Evolutionary conservation across 805 yeast species (phyloP).

Genomic region (Pichia deserticola): DNA sequence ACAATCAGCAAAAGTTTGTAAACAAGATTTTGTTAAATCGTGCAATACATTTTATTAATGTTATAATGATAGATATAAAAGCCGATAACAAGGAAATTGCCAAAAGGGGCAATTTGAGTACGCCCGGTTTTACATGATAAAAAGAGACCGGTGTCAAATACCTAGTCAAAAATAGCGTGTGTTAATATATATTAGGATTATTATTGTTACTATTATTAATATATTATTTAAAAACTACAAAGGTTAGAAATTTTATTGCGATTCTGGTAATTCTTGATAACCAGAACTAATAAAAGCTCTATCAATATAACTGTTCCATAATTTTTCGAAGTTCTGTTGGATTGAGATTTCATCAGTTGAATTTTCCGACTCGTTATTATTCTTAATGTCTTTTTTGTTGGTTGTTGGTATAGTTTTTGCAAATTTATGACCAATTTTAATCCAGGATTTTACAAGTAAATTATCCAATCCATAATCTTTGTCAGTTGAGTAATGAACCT

Average conservation of each 20-base stretch:
- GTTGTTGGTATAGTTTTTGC: conserved; percentile 33
- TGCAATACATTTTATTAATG: too few species aligned
- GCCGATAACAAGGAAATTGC: background rate
- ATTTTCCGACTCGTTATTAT: background rate
- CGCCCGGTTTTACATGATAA: background rate
- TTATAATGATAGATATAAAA: too few species aligned
- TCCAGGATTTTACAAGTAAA: conserved; percentile 56
- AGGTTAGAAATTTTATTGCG: background rate
- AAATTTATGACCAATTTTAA: conserved; percentile 46
- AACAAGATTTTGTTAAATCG: too few species aligned
- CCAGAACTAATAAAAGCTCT: conserved; percentile 60
- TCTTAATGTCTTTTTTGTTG: conserved; percentile 2
- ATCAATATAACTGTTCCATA: conserved; percentile 52
- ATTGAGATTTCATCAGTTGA: too few species aligned
- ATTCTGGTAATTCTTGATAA: conserved; percentile 39
- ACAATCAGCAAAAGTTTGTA: too few species aligned
- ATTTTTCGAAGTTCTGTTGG: conserved; percentile 9
- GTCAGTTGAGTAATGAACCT: conserved; percentile 64
- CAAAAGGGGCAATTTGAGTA: background rate
- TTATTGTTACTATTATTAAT: too few species aligned
- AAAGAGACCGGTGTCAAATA: too few species aligned
- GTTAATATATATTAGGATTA: too few species aligned
- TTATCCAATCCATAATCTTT: conserved; percentile 47
- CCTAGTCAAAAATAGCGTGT: too few species aligned
- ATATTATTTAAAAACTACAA: too few species aligned